Evolutionary conservation across 2,329 filamentous ascomycete genomes (phyloP), one percentile per base, ranked within the genome.

Genomic region (Bipolaris zeicola): DNA sequence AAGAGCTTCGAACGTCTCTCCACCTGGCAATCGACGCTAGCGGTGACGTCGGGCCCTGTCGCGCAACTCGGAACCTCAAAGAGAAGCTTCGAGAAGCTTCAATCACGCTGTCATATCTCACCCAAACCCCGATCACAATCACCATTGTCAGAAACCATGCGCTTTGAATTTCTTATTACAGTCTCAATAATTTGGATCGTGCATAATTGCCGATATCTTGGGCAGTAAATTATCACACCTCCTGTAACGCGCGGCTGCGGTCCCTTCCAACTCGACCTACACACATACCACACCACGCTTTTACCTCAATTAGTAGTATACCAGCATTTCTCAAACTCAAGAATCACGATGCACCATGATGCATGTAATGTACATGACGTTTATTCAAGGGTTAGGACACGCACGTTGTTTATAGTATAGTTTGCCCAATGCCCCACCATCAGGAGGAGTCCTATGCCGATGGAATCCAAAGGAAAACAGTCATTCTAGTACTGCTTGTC

Each of bases 1-100:
- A 37, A 48, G 58, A 66, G 60, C 58, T 63, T 54, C 57, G 55
- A 39, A 57, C 55, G 59, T 68, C 68, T 73, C 67, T 65, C 68
- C 67, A 71, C 67, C 64, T 61, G 62, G 65, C 57, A 60, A 53
- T 52, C 58, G 51, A 56, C 66, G 60, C 63, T 62, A 54, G 61
- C 58, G 61, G 65, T 62, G 60, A 63, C 59, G 57, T 61, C 58
- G 58, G 50, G 52, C 52, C 50, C 34, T 46, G 55, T 51, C 43
- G 54, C 54, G 50, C 43, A 57, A 28, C 48, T 34, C 52, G 38
- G 26, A 50, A 56, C 61, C 16, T 36, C 38, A 55, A 46, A 59
- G 62, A 50, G 72, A 75, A 76, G 67, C 57, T 76, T 76, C 75
- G 54, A 71, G 75, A 77, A 77, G 55, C 60, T 77, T 74, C 71